phyloP scores from a whole-genome alignment of 768 basidiomycete species.

The Coprinopsis cinerea region DNA sequence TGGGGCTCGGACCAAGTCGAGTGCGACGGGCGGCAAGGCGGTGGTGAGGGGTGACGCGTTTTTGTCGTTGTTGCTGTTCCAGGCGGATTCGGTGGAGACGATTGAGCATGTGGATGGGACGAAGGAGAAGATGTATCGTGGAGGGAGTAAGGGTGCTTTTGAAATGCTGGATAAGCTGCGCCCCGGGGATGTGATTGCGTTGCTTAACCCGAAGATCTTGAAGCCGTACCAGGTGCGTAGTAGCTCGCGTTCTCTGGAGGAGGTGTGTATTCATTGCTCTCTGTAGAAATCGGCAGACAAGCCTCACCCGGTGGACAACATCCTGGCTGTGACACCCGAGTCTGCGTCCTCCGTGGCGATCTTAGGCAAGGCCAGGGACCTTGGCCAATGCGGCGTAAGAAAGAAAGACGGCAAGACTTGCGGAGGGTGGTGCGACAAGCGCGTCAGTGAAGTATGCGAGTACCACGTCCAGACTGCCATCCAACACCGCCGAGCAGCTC shows the following conservation, averaged over 20 bases:
- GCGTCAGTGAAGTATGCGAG: constrained; percentile 83
- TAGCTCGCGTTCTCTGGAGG: not conserved
- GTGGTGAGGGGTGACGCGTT: constrained; percentile 77
- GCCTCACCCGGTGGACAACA: constrained; percentile 75
- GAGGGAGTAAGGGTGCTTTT: constrained; percentile 90
- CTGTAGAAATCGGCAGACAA: constrained; percentile 41
- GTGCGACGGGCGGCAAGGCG: constrained; percentile 49
- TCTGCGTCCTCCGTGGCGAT: constrained; percentile 75
- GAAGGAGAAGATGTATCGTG: constrained; percentile 69
- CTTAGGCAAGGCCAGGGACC: constrained; percentile 80
- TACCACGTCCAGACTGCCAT: constrained; percentile 86
- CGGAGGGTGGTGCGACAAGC: constrained; percentile 87
- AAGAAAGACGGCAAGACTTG: constrained; percentile 80
- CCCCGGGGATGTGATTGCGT: constrained; percentile 85
- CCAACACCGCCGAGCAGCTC: constrained; percentile 60
- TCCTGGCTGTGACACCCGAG: constrained; percentile 84
- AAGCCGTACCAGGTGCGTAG: constrained; percentile 75
- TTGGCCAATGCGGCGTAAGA: constrained; percentile 76
- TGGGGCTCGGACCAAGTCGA: constrained; percentile 53
- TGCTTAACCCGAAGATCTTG: constrained; percentile 83
- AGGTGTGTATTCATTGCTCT: constrained; percentile 3
- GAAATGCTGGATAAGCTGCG: constrained; percentile 80
- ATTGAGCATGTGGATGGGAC: constrained; percentile 47
- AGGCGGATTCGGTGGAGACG: constrained; percentile 68
- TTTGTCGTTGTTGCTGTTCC: constrained; percentile 80